phyloP scores from a whole-genome alignment of 2,329 filamentous ascomycete genomes.

The Xylariaceae sp. region DNA sequence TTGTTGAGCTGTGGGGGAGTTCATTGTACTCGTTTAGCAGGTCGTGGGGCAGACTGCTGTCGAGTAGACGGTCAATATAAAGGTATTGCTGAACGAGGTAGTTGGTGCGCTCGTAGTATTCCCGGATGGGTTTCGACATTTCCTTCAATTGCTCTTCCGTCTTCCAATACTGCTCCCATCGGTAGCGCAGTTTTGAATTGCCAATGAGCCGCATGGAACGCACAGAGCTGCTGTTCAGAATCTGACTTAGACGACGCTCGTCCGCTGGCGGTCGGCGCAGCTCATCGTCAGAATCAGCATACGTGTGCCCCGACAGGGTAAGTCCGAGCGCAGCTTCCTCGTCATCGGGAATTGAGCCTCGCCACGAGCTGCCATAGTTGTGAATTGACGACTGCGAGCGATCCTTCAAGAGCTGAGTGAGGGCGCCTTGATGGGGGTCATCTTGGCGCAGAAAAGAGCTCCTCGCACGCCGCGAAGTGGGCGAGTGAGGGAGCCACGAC shows the following conservation, averaged over 20 bases:
- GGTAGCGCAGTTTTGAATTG: slow-evolving; percentile 77
- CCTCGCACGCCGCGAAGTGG: slow-evolving; percentile 16
- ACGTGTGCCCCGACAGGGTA: slow-evolving; percentile 1
- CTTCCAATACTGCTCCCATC: slow-evolving; percentile 84
- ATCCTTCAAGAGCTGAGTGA: slow-evolving; percentile 29
- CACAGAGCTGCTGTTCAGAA: slow-evolving; percentile 66
- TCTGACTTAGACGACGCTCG: slow-evolving; percentile 53
- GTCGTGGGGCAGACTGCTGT: slow-evolving; percentile 87
- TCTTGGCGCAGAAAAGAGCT: slow-evolving; percentile 24
- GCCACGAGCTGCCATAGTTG: slow-evolving; percentile 30
- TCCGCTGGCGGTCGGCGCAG: slow-evolving; percentile 44
- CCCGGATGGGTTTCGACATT: slow-evolving; percentile 69
- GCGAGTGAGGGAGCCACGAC: slow-evolving; percentile 21
- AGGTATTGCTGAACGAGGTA: slow-evolving; percentile 84
- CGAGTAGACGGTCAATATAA: slow-evolving; percentile 85
- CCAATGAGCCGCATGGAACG: slow-evolving; percentile 83
- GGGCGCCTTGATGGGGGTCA: slow-evolving; percentile 27
- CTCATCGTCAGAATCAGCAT: slow-evolving; percentile 36
- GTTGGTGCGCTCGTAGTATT: slow-evolving; percentile 89
- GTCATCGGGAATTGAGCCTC: slow-evolving; percentile 21
- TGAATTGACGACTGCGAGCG: slow-evolving; percentile 29
- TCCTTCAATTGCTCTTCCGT: slow-evolving; percentile 65
- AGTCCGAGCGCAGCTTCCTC: slow-evolving; percentile 20
- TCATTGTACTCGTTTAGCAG: slow-evolving; percentile 84
- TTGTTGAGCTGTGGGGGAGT: slow-evolving; percentile 50